A percentile compares a stretch with the other conserved stretches of the same genome.
Conservation (phyloP, 2,329 filamentous ascomycete species). For the Amauroascus verrucosus region DNA sequence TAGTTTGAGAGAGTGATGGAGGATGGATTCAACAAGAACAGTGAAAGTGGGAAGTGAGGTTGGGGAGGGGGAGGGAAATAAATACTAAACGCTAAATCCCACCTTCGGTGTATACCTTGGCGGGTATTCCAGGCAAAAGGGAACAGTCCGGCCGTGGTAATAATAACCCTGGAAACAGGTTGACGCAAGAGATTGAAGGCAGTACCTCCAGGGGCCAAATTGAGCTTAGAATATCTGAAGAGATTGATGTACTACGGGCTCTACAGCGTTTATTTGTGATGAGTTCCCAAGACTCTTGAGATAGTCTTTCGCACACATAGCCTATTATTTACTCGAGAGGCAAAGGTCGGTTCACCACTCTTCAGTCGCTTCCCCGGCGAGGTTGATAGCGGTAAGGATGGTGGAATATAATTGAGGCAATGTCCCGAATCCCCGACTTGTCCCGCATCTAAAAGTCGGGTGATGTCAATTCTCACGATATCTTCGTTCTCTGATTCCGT, state of each 20-base stretch:
- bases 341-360: background rate
- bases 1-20: background rate
- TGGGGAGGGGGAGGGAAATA: slow-evolving; percentile 13
- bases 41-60: slow-evolving; percentile 3
- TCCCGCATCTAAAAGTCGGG: slow-evolving; percentile 34
- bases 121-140: slow-evolving; percentile 11
- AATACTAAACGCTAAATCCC: slow-evolving; percentile 14
- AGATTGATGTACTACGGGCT: background rate
- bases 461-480: slow-evolving; percentile 29
- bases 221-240: background rate
- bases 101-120: slow-evolving; percentile 3
- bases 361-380: background rate
- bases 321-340: background rate
- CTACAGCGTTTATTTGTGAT: background rate
- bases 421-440: slow-evolving; percentile 16
- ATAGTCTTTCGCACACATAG: background rate
- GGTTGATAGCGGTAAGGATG: background rate
- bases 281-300: too few relatives aligned
- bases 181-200: slow-evolving; percentile 3
- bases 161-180: slow-evolving; percentile 4
- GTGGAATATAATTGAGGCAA: background rate
- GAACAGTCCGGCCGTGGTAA: slow-evolving; percentile 6
- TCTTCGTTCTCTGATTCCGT: background rate
- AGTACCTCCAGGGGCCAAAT: background rate
- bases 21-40: slow-evolving; percentile 1